Conservation (phyloP, 805 yeast species). For the Dipodascus geniculatus region DNA sequence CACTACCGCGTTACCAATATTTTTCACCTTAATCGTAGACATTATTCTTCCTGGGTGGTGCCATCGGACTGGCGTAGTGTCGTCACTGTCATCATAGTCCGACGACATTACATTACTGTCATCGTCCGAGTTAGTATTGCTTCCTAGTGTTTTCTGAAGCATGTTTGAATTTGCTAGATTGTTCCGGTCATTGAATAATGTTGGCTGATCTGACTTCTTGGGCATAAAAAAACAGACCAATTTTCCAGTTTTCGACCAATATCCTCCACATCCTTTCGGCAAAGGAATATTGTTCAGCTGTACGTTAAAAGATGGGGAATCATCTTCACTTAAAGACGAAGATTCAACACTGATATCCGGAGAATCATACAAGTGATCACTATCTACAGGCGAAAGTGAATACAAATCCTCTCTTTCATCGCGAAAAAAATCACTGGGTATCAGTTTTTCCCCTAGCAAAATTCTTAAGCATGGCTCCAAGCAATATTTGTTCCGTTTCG, state of each 20-base stretch:
- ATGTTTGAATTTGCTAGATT: not conserved
- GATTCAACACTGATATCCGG: slow-evolving; percentile 3
- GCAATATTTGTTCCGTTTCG: slow-evolving; percentile 52
- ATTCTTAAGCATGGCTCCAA: slow-evolving; percentile 69
- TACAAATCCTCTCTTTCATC: slow-evolving; percentile 20
- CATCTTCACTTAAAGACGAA: slow-evolving; percentile 1
- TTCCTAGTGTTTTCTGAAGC: not conserved
- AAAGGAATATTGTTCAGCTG: slow-evolving; percentile 74
- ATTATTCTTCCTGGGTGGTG: slow-evolving; percentile 1
- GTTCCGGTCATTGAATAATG: slow-evolving; percentile 9
- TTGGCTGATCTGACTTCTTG: slow-evolving; percentile 33
- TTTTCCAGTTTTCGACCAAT: slow-evolving; percentile 71
- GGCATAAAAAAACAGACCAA: slow-evolving; percentile 67
- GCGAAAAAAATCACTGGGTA: slow-evolving; percentile 21
- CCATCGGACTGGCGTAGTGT: not conserved
- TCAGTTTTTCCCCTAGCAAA: slow-evolving; percentile 57
- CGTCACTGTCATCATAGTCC: slow-evolving; percentile 3
- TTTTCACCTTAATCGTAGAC: not conserved
- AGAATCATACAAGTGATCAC: slow-evolving; percentile 21
- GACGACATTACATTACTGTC: slow-evolving; percentile 8
- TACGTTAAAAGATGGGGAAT: slow-evolving; percentile 8
- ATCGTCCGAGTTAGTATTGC: slow-evolving; percentile 1
- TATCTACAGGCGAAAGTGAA: slow-evolving; percentile 17
- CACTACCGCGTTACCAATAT: slow-evolving; percentile 2
- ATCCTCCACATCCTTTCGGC: slow-evolving; percentile 89